These are phyloP conservation scores for Microstegium vimineum DNA, from an alignment of 176 grass and related monocot genomes.

Conservation along the genomic window DNA sequence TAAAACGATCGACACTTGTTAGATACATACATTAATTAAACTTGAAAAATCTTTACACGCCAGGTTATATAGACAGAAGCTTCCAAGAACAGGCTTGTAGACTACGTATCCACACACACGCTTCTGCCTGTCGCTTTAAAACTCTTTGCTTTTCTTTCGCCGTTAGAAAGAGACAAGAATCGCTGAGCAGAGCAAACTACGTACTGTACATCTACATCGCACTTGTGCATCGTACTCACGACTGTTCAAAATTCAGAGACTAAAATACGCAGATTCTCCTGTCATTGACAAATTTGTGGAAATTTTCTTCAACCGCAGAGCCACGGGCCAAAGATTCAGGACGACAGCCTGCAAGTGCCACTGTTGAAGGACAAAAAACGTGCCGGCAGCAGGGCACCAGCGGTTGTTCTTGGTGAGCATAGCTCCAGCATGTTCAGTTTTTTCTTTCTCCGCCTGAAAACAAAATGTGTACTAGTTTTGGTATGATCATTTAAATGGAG, in stretches of 20 bases:
- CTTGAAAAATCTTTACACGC: neutral
- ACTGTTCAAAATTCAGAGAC: neutral
- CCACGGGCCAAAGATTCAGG: neutral
- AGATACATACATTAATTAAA: too few species aligned
- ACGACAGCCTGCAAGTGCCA: conserved; percentile 22
- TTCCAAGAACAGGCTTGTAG: neutral
- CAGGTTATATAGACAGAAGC: neutral
- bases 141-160: neutral
- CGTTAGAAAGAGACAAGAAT: neutral
- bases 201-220: too few species aligned
- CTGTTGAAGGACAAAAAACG: conserved; percentile 33
- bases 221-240: neutral
- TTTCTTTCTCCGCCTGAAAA: neutral
- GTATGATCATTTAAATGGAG: neutral
- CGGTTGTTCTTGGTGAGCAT: conserved; percentile 32
- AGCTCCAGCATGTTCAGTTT: neutral
- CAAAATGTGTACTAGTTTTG: neutral
- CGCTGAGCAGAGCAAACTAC: neutral
- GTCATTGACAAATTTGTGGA: neutral
- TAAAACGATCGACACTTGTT: neutral
- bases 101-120: neutral
- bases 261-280: neutral
- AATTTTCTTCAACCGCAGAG: conserved; percentile 3
- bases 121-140: neutral
- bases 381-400: conserved; percentile 23